These are phyloP conservation scores for Pontederia paniculata DNA, from an alignment of 176 grass and related monocot genomes.

Conservation along the genomic window DNA sequence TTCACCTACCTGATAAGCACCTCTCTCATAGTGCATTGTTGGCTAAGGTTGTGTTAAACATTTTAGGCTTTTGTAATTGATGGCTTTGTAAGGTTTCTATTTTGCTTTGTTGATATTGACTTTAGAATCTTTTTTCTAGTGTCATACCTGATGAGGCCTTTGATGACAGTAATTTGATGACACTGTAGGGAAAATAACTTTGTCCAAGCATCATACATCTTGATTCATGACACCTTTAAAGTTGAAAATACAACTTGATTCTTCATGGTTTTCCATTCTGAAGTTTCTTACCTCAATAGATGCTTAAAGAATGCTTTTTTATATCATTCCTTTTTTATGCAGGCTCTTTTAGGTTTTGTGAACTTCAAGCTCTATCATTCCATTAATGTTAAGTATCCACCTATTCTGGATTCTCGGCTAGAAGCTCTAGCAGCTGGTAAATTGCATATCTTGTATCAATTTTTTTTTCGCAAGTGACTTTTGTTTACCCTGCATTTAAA, in stretches of 20 bases:
- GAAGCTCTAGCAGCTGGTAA: constrained; percentile 93
- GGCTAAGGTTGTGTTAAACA: too few species aligned
- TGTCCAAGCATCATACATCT: background rate
- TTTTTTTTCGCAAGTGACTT: background rate
- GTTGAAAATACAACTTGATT: too few species aligned
- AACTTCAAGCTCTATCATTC: constrained; percentile 99
- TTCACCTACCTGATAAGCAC: too few species aligned
- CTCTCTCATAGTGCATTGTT: too few species aligned
- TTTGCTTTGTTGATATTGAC: too few species aligned
- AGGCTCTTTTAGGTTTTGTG: constrained; percentile 90
- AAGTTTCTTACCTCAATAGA: constrained; percentile 16
- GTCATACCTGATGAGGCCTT: too few species aligned
- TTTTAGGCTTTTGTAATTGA: too few species aligned
- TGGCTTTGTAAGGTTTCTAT: too few species aligned
- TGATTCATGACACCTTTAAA: too few species aligned
- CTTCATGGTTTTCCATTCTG: constrained; percentile 8
- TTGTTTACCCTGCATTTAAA: background rate
- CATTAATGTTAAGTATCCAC: constrained; percentile 96
- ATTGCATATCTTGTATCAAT: background rate
- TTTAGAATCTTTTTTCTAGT: too few species aligned
- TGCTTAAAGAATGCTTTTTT: background rate
- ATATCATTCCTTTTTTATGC: constrained; percentile 21
- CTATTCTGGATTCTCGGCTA: constrained; percentile 69
- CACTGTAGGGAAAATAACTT: background rate
- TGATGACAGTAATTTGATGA: too few species aligned